Percentiles rank a stretch among this genome's conserved stretches.
Conservation (phyloP, 2,329 filamentous ascomycete genomes). For the Apiospora aurea region DNA sequence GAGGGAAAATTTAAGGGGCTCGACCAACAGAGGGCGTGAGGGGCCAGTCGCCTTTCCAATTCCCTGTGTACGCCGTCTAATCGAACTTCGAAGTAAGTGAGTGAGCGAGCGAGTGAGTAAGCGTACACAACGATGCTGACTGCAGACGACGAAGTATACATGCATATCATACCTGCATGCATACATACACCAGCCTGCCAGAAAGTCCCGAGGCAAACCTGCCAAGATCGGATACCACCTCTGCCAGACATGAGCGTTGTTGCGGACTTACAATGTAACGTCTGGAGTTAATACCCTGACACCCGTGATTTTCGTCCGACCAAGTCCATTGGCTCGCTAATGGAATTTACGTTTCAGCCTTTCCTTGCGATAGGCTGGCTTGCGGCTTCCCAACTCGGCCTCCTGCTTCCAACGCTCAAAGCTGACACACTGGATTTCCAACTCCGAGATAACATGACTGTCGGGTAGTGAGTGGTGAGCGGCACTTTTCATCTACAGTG, state of each 20-base stretch:
- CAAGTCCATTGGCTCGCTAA: constrained; percentile 19
- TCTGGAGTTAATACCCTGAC: constrained; percentile 7
- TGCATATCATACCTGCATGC: background rate
- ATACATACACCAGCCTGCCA: background rate
- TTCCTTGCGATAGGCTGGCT: background rate
- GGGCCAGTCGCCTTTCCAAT: background rate
- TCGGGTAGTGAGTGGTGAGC: background rate
- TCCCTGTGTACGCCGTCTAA: background rate
- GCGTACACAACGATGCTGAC: background rate
- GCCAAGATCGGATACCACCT: constrained; percentile 1
- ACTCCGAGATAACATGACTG: background rate
- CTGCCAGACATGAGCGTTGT: constrained; percentile 2
- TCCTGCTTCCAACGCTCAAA: constrained; percentile 11
- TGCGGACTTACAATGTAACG: constrained; percentile 16
- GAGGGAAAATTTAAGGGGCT: background rate
- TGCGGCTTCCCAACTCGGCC: constrained; percentile 5
- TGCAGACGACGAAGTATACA: background rate
- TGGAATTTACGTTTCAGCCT: constrained; percentile 14
- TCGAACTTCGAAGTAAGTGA: background rate
- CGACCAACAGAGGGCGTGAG: background rate
- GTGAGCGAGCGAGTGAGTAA: background rate
- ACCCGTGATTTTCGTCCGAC: constrained; percentile 4
- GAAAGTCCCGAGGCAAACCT: background rate
- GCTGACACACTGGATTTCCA: background rate
- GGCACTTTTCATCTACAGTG: background rate